Conservation (phyloP, 257 asterid genomes). For the Jacaranda copaia region DNA sequence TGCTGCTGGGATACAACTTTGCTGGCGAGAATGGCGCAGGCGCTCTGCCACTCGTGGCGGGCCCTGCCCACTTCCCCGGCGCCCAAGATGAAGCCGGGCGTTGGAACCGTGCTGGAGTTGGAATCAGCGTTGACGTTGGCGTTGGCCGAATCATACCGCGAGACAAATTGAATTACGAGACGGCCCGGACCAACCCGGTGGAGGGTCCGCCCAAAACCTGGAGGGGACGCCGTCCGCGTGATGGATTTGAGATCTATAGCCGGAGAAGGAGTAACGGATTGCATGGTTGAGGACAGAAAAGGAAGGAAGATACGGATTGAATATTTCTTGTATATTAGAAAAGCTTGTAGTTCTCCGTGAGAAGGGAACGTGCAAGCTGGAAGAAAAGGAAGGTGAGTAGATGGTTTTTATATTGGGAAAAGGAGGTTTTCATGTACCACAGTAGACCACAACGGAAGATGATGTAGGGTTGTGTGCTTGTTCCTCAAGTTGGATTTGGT, state of each 20-base stretch:
- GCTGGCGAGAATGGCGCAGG: slow-evolving; percentile 79
- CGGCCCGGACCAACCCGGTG: slow-evolving; percentile 36
- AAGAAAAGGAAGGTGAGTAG: not conserved
- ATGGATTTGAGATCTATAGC: slow-evolving; percentile 42
- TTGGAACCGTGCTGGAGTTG: not conserved
- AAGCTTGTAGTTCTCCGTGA: slow-evolving; percentile 25
- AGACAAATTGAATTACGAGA: slow-evolving; percentile 34
- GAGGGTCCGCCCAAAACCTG: slow-evolving; percentile 26
- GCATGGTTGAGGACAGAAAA: slow-evolving; percentile 25
- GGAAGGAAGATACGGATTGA: not conserved
- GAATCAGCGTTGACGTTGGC: slow-evolving; percentile 16
- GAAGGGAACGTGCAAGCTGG: slow-evolving; percentile 38
- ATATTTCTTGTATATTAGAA: not conserved
- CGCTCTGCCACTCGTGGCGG: slow-evolving; percentile 84
- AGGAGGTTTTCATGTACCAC: not conserved
- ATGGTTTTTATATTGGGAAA: slow-evolving; percentile 35
- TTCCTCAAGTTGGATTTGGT: slow-evolving; percentile 33
- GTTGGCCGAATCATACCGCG: slow-evolving; percentile 48
- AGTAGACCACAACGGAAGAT: not conserved
- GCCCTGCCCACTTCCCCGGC: slow-evolving; percentile 41
- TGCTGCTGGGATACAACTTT: slow-evolving; percentile 75
- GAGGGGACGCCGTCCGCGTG: slow-evolving; percentile 25
- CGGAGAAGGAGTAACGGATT: slow-evolving; percentile 37
- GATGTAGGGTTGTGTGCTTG: not conserved
- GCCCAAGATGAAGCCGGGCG: slow-evolving; percentile 6